Evolutionary conservation across 495 filamentous ascomycete species (phyloP).

Genomic region (Astrothelium macrocarpum): DNA sequence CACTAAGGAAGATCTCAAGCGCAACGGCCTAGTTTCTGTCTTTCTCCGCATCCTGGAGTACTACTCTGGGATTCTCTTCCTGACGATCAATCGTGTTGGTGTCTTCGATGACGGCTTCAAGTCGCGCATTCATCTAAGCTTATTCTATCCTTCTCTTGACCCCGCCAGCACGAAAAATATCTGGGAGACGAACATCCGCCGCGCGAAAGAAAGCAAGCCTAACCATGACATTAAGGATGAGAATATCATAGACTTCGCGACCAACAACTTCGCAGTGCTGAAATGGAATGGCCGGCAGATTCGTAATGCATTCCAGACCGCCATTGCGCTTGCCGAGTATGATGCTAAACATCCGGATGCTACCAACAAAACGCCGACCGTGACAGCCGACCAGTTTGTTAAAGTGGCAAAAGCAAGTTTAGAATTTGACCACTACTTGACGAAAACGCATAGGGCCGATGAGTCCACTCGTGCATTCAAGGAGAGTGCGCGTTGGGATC

Average conservation of each 20-base stretch:
- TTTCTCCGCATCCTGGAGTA: constrained; percentile 51
- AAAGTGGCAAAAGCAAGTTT: background rate
- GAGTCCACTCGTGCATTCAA: background rate
- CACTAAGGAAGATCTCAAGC: constrained; percentile 28
- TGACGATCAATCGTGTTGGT: constrained; percentile 48
- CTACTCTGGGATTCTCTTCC: constrained; percentile 47
- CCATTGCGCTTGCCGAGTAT: constrained; percentile 14
- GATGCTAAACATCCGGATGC: background rate
- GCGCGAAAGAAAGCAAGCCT: background rate
- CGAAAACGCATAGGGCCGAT: background rate
- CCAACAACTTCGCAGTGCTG: background rate
- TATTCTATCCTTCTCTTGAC: constrained; percentile 31
- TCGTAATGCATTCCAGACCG: constrained; percentile 22
- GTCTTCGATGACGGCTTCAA: constrained; percentile 38
- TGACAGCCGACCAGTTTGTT: background rate
- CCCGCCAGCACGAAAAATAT: background rate
- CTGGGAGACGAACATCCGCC: background rate
- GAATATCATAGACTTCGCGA: background rate
- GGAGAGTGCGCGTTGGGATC: background rate
- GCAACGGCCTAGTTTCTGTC: constrained; percentile 37
- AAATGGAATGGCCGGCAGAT: constrained; percentile 12
- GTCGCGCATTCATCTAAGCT: constrained; percentile 36
- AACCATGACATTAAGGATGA: background rate
- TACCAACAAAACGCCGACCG: background rate
- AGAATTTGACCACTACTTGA: background rate